phyloP scores from a whole-genome alignment of 177 flowering plant species.

The Tripterygium wilfordii region DNA sequence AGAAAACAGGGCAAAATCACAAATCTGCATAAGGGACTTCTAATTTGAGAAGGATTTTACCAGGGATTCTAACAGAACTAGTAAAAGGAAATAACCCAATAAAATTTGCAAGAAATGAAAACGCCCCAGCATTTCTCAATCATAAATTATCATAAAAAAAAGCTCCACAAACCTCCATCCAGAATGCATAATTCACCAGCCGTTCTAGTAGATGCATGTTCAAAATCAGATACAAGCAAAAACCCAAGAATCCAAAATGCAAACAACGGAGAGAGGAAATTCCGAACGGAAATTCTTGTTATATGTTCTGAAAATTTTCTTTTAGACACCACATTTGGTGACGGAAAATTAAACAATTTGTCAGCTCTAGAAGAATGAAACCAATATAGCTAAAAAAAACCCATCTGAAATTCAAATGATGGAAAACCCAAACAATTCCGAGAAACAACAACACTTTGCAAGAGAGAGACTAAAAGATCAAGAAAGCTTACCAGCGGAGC shows the following conservation, averaged over 20 bases:
- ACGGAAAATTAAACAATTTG: slow-evolving; percentile 5
- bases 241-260: neutral
- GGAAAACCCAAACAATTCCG: too few species aligned
- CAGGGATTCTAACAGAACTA: too few species aligned
- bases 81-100: neutral
- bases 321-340: slow-evolving; percentile 6
- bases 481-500: slow-evolving; percentile 68
- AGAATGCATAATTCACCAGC: neutral
- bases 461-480: neutral
- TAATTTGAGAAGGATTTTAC: too few species aligned
- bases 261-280: too few species aligned
- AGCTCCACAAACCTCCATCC: neutral
- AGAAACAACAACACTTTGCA: neutral
- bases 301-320: neutral
- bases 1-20: too few species aligned
- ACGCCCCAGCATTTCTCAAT: neutral
- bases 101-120: neutral
- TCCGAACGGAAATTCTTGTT: too few species aligned
- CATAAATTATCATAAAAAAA: neutral
- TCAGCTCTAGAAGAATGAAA: too few species aligned
- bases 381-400: too few species aligned
- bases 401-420: too few species aligned
- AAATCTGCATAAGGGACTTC: too few species aligned
- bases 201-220: slow-evolving; percentile 10
- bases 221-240: slow-evolving; percentile 3